These are phyloP conservation scores for Curvularia verruculosa DNA, from an alignment of 2,329 filamentous ascomycete genomes.

Conservation along the genomic window DNA sequence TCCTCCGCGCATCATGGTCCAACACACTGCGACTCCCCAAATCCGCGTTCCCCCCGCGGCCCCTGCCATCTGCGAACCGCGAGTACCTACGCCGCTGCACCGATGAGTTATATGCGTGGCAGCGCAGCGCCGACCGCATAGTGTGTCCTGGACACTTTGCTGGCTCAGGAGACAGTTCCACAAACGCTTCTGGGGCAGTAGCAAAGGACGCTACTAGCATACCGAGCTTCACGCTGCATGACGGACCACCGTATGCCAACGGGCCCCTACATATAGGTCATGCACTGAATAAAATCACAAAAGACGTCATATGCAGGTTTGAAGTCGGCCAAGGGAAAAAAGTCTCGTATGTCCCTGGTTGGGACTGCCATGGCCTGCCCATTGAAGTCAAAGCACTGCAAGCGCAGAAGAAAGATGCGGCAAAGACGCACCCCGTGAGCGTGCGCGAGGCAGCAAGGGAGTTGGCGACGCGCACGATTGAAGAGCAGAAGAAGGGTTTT, in stretches of 20 bases:
- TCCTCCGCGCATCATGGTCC: constrained; percentile 51
- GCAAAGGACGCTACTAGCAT: constrained; percentile 25
- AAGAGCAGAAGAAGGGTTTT: constrained; percentile 76
- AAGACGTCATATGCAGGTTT: constrained; percentile 87
- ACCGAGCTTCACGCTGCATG: constrained; percentile 79
- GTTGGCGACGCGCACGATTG: constrained; percentile 71
- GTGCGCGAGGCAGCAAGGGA: constrained; percentile 69
- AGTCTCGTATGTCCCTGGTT: constrained; percentile 86
- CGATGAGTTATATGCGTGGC: constrained; percentile 90
- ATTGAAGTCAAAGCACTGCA: constrained; percentile 96
- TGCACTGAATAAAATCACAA: constrained; percentile 94
- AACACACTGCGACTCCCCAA: constrained; percentile 56
- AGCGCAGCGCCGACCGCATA: constrained; percentile 58
- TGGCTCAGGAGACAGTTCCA: background rate
- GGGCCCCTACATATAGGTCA: constrained; percentile 90
- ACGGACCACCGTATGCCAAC: constrained; percentile 97
- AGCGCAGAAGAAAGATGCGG: constrained; percentile 51
- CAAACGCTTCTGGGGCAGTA: background rate
- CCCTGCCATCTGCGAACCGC: constrained; percentile 37
- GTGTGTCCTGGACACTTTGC: constrained; percentile 48
- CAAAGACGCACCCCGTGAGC: constrained; percentile 55
- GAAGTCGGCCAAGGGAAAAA: constrained; percentile 78
- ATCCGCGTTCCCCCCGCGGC: constrained; percentile 57
- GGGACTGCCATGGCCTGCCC: constrained; percentile 97
- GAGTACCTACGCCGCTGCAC: constrained; percentile 76